These are phyloP conservation scores for Neurospora sp. DNA, from an alignment of 495 filamentous ascomycete genomes.

Conservation along the genomic window DNA sequence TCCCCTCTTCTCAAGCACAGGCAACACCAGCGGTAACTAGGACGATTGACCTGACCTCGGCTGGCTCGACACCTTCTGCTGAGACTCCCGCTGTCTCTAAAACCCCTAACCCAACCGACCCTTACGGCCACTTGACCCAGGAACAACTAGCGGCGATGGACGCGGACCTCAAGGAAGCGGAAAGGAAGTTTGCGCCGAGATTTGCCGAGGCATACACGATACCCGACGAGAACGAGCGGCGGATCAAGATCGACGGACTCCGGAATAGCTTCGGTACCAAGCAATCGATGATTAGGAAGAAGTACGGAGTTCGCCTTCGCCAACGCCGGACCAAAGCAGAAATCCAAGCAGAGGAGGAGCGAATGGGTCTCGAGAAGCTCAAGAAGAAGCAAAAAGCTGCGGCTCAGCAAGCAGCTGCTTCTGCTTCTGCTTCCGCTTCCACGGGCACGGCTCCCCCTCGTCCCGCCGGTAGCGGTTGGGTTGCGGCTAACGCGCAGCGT, in stretches of 20 bases:
- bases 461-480: conserved; percentile 15
- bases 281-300: conserved; percentile 39
- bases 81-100: conserved; percentile 2
- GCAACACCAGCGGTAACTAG: neutral
- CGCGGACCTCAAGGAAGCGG: conserved; percentile 28
- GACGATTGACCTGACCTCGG: neutral
- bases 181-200: conserved; percentile 25
- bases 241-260: conserved; percentile 27
- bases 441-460: conserved; percentile 7
- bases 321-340: conserved; percentile 33
- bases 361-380: conserved; percentile 20
- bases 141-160: conserved; percentile 16
- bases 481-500: conserved; percentile 20
- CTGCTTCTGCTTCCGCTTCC: neutral
- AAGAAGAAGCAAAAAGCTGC: neutral
- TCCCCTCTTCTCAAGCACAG: neutral
- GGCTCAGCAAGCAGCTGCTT: conserved; percentile 10
- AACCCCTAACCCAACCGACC: conserved; percentile 17
- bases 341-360: conserved; percentile 30
- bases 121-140: conserved; percentile 30
- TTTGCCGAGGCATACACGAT: conserved; percentile 30
- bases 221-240: conserved; percentile 22
- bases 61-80: neutral
- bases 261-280: conserved; percentile 39
- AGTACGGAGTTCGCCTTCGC: conserved; percentile 38